phyloP scores from a whole-genome alignment of 768 basidiomycete genomes.

The Hysterangium stoloniferum region DNA sequence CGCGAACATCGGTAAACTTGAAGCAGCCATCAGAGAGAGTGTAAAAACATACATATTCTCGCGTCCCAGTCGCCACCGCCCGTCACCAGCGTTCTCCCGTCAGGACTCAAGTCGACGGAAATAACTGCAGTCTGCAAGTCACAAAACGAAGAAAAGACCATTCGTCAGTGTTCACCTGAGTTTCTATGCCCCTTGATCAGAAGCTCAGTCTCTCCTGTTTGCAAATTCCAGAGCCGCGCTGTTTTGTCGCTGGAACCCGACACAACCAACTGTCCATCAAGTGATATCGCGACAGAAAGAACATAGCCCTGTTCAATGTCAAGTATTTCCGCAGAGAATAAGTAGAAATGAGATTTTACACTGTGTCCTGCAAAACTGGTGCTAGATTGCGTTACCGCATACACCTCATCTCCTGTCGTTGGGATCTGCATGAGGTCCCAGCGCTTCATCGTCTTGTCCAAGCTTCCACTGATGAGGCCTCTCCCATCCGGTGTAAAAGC shows the following conservation, averaged over 20 bases:
- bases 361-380: background rate
- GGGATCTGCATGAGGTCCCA: slow-evolving; percentile 60
- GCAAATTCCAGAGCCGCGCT: slow-evolving; percentile 90
- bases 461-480: slow-evolving; percentile 79
- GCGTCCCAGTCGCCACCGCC: slow-evolving; percentile 67
- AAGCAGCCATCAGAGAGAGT: no score
- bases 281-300: slow-evolving; percentile 69
- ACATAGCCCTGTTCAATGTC: slow-evolving; percentile 63
- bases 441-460: slow-evolving; percentile 81
- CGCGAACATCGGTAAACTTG: no score
- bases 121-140: slow-evolving; percentile 39
- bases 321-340: no score
- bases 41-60: slow-evolving; percentile 59
- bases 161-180: slow-evolving; percentile 23
- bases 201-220: slow-evolving; percentile 71
- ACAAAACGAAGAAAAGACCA: background rate
- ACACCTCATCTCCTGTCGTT: slow-evolving; percentile 6
- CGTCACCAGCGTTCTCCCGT: slow-evolving; percentile 53
- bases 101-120: slow-evolving; percentile 59
- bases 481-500: slow-evolving; percentile 90
- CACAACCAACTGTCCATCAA: slow-evolving; percentile 91
- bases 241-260: slow-evolving; percentile 93
- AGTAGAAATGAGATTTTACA: slow-evolving; percentile 6
- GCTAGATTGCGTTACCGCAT: background rate
- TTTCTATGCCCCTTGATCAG: slow-evolving; percentile 79